A percentile compares a stretch with the other conserved stretches of the same genome.
These are phyloP conservation scores for Lunularia cruciata DNA, from an alignment of 225 moss, liverwort and hornwort species.

Conservation along the genomic window DNA sequence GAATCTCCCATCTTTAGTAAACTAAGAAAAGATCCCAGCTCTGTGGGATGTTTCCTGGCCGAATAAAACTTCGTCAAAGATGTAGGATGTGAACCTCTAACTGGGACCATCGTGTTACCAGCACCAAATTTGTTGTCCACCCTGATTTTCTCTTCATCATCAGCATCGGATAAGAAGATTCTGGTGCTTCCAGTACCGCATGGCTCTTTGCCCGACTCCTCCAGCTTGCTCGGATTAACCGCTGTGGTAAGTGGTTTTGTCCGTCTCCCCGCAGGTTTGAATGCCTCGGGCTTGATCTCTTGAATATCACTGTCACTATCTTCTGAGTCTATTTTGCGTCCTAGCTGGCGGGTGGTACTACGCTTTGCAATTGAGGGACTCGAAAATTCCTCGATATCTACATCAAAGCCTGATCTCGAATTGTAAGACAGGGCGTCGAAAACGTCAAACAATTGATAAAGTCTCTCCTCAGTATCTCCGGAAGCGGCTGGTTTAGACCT, in stretches of 20 bases:
- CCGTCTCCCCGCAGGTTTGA: constrained; percentile 17
- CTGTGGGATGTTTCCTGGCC: constrained; percentile 15
- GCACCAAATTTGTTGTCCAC: background rate
- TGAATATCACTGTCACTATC: constrained; percentile 28
- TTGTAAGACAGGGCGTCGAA: background rate
- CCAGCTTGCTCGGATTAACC: background rate
- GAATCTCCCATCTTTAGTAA: constrained; percentile 24
- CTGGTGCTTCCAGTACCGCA: background rate
- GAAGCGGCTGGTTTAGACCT: background rate
- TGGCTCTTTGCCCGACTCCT: background rate
- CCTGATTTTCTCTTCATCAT: background rate
- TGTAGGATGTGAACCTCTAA: constrained; percentile 8
- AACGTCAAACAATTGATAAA: background rate
- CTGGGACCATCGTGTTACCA: background rate
- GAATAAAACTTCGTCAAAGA: constrained; percentile 1
- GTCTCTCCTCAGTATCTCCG: background rate
- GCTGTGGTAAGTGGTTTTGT: background rate
- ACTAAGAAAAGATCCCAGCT: constrained; percentile 5
- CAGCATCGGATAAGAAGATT: background rate
- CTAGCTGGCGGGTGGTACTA: background rate
- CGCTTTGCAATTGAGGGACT: background rate
- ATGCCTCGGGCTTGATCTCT: constrained; percentile 32
- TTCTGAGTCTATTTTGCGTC: background rate
- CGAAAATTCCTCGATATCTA: background rate
- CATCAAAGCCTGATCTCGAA: background rate